Base-by-base conservation (phyloP, 2,329 filamentous ascomycete genomes). In the Penicillium sp. region DNA sequence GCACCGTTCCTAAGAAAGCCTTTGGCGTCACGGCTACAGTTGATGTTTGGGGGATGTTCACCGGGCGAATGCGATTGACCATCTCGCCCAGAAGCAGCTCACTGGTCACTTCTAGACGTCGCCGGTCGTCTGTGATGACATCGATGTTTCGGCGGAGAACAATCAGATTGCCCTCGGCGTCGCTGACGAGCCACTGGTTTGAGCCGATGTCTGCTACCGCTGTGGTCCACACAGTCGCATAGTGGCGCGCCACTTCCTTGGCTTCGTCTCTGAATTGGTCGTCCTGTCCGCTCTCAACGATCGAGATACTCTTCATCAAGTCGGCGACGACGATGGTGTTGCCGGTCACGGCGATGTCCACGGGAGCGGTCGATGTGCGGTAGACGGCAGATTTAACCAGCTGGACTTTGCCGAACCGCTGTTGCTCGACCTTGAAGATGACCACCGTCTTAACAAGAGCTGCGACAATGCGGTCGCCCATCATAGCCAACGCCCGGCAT, bases 41-140 rank as follows among this genome's bases (percentile, higher is more conserved):
- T 33, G 84, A 76, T 18, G 80, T 81, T 3, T 84, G 78, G 26
- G 84, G 80, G 9, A 95, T 84, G 54, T 87, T 80, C 18, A 97
- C 83, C 26, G 83, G 83, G 21, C 87, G 83, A 55, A 97, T 96
- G 30, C 85, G 83, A 68, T 99, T 99, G 55, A 97, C 90, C 83
- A 94, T 91, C 71, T 99, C 93, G 1, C 94, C 92, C 9, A 99
- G 79, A 46, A 88, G 85, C 61, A 97, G 84, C 71, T 97, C 92
- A 59, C 88, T 87, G 0, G 84, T 90, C 5, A 91, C 79, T 43
- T 90, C 82, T 62, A 97, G 75, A 26, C 85, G 80, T 50, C 81
- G 81, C 59, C 81, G 83, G 64, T 96, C 87, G 1, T 83, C 81
- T 0, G 86, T 91, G 1, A 91, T 86, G 0, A 89, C 90, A 2